These are phyloP conservation scores for Coniochaeta sp. DNA, from an alignment of 2,329 filamentous ascomycete species.

Conservation along the genomic window DNA sequence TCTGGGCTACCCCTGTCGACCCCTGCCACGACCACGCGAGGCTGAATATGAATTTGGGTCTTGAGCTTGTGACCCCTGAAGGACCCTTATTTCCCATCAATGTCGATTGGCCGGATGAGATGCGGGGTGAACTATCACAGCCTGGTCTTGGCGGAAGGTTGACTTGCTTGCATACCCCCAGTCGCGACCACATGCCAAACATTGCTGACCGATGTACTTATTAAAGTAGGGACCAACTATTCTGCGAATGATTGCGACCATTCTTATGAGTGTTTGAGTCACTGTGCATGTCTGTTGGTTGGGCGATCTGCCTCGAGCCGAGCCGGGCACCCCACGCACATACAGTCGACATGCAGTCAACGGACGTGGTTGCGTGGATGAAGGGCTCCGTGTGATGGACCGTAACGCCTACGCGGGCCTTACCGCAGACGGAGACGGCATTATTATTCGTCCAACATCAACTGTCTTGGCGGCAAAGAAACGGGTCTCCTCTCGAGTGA, in stretches of 20 bases:
- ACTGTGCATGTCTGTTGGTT: too few species aligned
- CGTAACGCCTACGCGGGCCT: too few species aligned
- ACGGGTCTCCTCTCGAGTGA: neutral
- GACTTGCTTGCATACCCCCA: neutral
- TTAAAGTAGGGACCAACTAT: too few species aligned
- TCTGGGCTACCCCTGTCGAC: constrained; percentile 8
- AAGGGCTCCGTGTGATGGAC: too few species aligned
- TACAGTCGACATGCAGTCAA: too few species aligned
- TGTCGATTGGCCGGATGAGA: neutral
- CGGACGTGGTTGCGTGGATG: too few species aligned
- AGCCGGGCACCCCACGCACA: too few species aligned
- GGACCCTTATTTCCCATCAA: neutral
- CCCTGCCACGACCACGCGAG: constrained; percentile 6
- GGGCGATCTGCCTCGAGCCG: too few species aligned
- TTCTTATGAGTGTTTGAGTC: too few species aligned
- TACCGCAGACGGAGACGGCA: too few species aligned
- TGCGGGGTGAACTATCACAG: neutral
- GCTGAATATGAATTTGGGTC: constrained; percentile 2
- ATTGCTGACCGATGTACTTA: neutral
- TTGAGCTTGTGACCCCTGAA: neutral
- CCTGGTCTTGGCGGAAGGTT: neutral
- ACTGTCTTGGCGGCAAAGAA: neutral
- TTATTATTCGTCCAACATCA: too few species aligned
- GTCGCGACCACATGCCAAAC: neutral
- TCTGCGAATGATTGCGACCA: neutral